Evolutionary conservation across 1,139 yeast genomes (phyloP).

Genomic region (Taphrina flavorubra): DNA sequence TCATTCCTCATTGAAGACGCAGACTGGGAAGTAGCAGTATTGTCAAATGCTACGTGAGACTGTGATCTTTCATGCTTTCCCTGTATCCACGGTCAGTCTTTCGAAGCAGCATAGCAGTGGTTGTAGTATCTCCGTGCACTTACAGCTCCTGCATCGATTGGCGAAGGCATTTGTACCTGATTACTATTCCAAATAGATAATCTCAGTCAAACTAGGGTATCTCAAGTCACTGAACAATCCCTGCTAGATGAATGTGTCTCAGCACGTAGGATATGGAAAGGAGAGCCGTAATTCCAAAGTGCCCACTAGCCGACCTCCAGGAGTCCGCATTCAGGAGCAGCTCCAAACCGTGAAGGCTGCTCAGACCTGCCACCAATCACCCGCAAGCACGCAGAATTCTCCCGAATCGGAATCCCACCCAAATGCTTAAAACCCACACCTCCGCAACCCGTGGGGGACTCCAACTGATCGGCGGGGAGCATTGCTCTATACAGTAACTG

Average conservation of each 20-base stretch:
- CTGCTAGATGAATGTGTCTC: slow-evolving; percentile 1
- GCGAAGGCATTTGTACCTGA: slow-evolving; percentile 6
- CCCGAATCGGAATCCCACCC: neutral
- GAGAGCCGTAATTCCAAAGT: neutral
- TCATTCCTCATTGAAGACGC: slow-evolving; percentile 98
- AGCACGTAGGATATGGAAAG: neutral
- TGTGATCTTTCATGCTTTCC: slow-evolving; percentile 41
- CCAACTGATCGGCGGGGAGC: neutral
- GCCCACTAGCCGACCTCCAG: neutral
- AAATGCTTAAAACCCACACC: slow-evolving; percentile 7
- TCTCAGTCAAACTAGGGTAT: neutral
- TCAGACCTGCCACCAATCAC: too few relatives aligned
- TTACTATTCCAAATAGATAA: neutral
- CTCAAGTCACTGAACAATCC: neutral
- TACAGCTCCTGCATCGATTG: slow-evolving; percentile 10
- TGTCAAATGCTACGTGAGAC: slow-evolving; percentile 72
- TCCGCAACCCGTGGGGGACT: neutral
- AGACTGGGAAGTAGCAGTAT: slow-evolving; percentile 92
- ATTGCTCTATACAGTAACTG: neutral
- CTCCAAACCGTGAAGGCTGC: neutral
- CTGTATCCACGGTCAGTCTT: neutral
- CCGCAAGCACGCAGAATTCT: neutral
- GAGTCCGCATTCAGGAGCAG: slow-evolving; percentile 2
- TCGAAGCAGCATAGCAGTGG: too few relatives aligned
- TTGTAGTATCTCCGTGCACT: neutral